phyloP scores from a whole-genome alignment of 2,329 filamentous ascomycete genomes.

The Arthrobotrys conoides region DNA sequence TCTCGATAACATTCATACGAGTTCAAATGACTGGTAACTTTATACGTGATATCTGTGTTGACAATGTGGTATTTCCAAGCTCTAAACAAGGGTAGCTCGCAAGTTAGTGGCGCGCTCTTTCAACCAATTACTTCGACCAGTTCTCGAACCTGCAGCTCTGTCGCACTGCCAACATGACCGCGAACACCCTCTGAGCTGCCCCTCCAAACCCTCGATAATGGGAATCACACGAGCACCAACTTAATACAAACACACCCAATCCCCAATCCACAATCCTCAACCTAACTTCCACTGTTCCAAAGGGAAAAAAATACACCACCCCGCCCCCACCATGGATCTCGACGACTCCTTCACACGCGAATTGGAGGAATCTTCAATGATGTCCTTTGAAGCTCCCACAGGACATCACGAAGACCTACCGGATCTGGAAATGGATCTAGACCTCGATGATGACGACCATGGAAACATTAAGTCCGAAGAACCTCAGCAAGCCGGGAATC shows the following conservation, averaged over 20 bases:
- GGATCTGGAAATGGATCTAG: conserved; percentile 40
- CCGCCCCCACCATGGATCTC: conserved; percentile 40
- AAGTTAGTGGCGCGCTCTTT: conserved; percentile 1
- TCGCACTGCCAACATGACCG: not conserved
- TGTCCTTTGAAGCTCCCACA: conserved; percentile 40
- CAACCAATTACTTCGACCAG: conserved; percentile 9
- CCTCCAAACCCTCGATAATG: conserved; percentile 25
- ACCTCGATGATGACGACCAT: conserved; percentile 15
- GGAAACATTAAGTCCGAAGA: conserved; percentile 66
- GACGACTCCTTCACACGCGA: conserved; percentile 60
- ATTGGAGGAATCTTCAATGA: conserved; percentile 54
- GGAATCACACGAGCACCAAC: conserved; percentile 8
- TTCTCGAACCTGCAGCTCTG: not conserved
- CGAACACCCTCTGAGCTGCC: conserved; percentile 9
- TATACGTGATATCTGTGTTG: no score
- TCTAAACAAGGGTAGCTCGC: conserved; percentile 14
- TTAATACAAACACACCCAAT: conserved; percentile 9
- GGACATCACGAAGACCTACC: conserved; percentile 28
- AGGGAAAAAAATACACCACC: not conserved
- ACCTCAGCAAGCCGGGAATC: conserved; percentile 72
- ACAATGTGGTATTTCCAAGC: conserved; percentile 27
- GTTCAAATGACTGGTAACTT: not conserved
- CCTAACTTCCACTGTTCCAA: not conserved
- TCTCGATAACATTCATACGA: not conserved
- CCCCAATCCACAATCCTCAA: conserved; percentile 11